Evolutionary conservation across 306 rosid species (phyloP), one percentile per base, ranked within the genome.

Genomic region (Citrullus amarus): DNA sequence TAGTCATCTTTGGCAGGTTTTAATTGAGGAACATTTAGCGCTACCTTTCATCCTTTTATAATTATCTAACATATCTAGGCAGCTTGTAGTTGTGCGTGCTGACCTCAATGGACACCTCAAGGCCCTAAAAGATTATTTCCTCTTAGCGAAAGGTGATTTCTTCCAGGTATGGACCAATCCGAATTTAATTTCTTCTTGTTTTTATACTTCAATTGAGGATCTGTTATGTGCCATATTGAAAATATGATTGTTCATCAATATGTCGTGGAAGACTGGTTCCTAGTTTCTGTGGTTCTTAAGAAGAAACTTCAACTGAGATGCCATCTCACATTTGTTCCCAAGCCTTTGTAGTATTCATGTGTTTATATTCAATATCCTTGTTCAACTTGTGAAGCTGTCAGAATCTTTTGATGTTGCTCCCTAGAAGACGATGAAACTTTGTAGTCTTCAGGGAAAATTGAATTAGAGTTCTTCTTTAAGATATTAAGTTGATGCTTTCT

Each of bases 1-100:
- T 75, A 90, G 96, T 83, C 99, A 88, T 87, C 99, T 96, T 84
- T 96, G 99, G 99, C 97, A 96, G 99, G 99, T 96, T 73, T 69
- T 75, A 80, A 82, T 41, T 48, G 79, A 81, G 66, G 78, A 74
- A 76, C 28, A 74, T 70, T 80, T 81, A 30, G 5, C 46, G 16
- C 28, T 50, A 51, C 59, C 18, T 36, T 44, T 53, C 36, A 69
- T 55, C 51, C 12, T 9, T 79, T 8, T 61, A 63, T 36, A 16
- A 65, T 51, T 51, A 4, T 36, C 59, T 65, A 14, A 76, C 54
- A 50, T 70, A 73, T 86, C 69, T 85, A 17, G 85, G 80, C 97
- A 96, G 99, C 98, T 96, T 88, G 96, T 96, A 61, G 98, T 96
- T 75, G 98, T 91, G 34, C 98, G 96, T 6, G 96, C 98, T 83